phyloP scores from a whole-genome alignment of 306 rosid genomes.

The Hylodesmum podocarpum region DNA sequence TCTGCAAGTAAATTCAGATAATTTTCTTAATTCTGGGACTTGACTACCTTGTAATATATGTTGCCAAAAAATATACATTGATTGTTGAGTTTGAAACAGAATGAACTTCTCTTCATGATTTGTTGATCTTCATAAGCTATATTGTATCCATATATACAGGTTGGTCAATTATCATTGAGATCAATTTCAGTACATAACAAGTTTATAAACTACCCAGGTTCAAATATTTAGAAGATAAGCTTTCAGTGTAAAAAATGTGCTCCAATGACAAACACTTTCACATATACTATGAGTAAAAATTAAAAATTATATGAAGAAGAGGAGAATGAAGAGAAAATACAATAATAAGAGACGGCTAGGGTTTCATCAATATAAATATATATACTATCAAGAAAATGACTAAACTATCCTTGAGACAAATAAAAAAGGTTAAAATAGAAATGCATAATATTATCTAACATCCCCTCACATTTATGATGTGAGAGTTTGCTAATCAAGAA shows the following conservation, averaged over 20 bases:
- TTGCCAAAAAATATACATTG: not conserved
- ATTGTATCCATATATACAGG: not conserved
- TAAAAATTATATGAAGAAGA: no score
- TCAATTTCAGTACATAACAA: not conserved
- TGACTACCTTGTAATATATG: not conserved
- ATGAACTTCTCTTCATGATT: not conserved
- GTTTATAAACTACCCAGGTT: not conserved
- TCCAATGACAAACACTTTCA: no score
- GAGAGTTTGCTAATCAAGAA: no score
- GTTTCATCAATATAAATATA: no score
- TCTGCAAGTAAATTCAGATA: constrained; percentile 8
- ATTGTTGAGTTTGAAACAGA: not conserved
- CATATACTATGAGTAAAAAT: not conserved
- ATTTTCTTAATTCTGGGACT: not conserved
- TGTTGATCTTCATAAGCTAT: not conserved
- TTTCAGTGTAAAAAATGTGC: not conserved
- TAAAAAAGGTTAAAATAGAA: no score
- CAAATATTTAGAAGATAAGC: no score
- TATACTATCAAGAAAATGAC: no score
- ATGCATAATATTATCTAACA: no score
- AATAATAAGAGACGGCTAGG: no score
- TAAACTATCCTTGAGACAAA: no score
- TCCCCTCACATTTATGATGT: no score
- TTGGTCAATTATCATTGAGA: not conserved
- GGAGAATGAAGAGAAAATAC: no score